Evolutionary conservation across 129 eudicot genomes (phyloP).

Genomic region (Calendula officinalis): DNA sequence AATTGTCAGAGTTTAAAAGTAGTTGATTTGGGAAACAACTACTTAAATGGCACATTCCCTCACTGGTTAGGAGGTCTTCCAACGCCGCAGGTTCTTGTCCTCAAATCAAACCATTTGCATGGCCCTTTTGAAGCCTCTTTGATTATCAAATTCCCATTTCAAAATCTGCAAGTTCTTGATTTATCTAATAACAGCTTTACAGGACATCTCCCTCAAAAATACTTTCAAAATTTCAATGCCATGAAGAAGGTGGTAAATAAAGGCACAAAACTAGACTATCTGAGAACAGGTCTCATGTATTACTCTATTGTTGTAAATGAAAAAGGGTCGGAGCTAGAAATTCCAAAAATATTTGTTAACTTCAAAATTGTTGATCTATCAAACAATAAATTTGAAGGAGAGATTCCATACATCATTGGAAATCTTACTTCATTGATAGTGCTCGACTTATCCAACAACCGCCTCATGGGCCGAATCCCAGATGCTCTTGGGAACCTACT

Average conservation of each 20-base stretch:
- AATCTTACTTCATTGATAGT: conserved; percentile 5
- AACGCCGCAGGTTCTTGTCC: conserved; percentile 29
- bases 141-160: too few species aligned
- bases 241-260: not conserved
- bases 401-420: too few species aligned
- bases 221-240: not conserved
- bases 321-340: conserved; percentile 8
- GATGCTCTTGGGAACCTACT: conserved; percentile 20
- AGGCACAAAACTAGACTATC: not conserved
- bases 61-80: conserved; percentile 38
- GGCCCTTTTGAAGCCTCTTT: too few species aligned
- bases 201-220: conserved; percentile 24
- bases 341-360: conserved; percentile 12
- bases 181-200: too few species aligned
- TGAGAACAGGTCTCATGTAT: not conserved
- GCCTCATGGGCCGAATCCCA: conserved; percentile 34
- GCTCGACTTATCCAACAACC: conserved; percentile 35
- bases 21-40: conserved; percentile 40
- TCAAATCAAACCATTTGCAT: too few species aligned
- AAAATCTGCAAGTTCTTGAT: too few species aligned
- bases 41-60: conserved; percentile 32
- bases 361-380: not conserved
- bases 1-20: conserved; percentile 21
- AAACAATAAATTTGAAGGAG: too few species aligned
- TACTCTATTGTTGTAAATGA: not conserved